Evolutionary conservation across 768 basidiomycete species (phyloP).

Genomic region (Agrocybe praecox): DNA sequence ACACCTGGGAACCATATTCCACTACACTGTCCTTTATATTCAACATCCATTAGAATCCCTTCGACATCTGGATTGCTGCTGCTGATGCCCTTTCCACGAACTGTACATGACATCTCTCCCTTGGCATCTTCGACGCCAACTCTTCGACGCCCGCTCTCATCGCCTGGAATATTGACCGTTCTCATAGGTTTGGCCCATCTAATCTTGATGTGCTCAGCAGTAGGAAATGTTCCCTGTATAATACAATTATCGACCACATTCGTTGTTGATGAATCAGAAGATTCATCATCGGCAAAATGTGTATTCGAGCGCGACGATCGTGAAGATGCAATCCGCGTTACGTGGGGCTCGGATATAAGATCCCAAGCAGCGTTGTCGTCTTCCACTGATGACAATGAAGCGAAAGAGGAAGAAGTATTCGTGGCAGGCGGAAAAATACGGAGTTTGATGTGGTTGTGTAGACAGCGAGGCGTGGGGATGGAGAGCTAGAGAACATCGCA

Average conservation of each 20-base stretch:
- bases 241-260: constrained; percentile 63
- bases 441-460: constrained; percentile 74
- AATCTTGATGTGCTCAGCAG: constrained; percentile 72
- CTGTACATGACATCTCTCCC: constrained; percentile 63
- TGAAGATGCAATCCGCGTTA: constrained; percentile 53
- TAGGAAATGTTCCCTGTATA: constrained; percentile 79
- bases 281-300: constrained; percentile 82
- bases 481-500: constrained; percentile 51
- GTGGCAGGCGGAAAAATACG: constrained; percentile 67
- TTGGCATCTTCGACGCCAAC: constrained; percentile 72
- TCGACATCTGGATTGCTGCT: constrained; percentile 38
- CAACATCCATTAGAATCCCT: constrained; percentile 65
- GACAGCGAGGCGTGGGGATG: constrained; percentile 76
- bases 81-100: constrained; percentile 53
- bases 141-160: constrained; percentile 57
- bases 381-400: constrained; percentile 76
- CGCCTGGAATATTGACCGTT: constrained; percentile 44
- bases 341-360: constrained; percentile 74
- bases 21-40: constrained; percentile 74
- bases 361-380: constrained; percentile 75
- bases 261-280: constrained; percentile 65
- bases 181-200: constrained; percentile 75
- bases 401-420: constrained; percentile 57
- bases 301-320: constrained; percentile 61
- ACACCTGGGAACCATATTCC: constrained; percentile 85